A percentile compares a stretch with the other conserved stretches of the same genome.
Evolutionary conservation across 2,329 filamentous ascomycete genomes (phyloP).

Genomic region (Fusarium continuum): DNA sequence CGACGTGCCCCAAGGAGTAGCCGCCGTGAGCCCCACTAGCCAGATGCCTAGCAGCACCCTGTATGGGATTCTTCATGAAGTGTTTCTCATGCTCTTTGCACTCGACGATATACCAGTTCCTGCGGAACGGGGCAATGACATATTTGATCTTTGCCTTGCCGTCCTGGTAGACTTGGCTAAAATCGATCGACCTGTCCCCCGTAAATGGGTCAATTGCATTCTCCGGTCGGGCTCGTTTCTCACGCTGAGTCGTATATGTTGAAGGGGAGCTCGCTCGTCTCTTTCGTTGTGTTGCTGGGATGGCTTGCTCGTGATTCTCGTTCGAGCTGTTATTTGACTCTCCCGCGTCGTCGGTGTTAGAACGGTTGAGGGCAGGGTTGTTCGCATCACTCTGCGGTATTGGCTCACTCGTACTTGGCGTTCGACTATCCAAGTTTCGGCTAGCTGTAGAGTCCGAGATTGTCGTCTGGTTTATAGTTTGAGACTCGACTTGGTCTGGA

Average conservation of each 20-base stretch:
- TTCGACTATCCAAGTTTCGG: too few relatives aligned
- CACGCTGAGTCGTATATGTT: accelerated
- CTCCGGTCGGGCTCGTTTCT: neutral
- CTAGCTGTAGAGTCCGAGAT: too few relatives aligned
- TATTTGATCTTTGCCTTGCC: slow-evolving; percentile 5
- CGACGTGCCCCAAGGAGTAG: accelerated
- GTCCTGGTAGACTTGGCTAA: slow-evolving; percentile 9
- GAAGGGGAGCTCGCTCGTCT: neutral
- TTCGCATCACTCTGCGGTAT: too few relatives aligned
- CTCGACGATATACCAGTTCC: slow-evolving; percentile 11
- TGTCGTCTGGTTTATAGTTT: too few relatives aligned
- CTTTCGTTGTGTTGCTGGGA: accelerated
- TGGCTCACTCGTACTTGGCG: too few relatives aligned
- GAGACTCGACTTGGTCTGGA: neutral
- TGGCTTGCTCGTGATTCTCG: neutral
- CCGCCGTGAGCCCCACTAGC: neutral
- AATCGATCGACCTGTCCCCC: neutral
- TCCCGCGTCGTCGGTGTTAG: neutral
- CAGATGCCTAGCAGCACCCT: slow-evolving; percentile 1
- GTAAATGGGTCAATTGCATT: accelerated
- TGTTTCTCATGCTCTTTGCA: neutral
- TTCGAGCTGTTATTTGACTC: neutral
- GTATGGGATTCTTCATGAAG: neutral
- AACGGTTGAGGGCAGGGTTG: too few relatives aligned
- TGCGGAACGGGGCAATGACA: neutral